Percentiles rank a stretch among this genome's conserved stretches.
Evolutionary conservation across 1,284 basidiomycete species (phyloP).

Genomic region (Ceratobasidium sp.): DNA sequence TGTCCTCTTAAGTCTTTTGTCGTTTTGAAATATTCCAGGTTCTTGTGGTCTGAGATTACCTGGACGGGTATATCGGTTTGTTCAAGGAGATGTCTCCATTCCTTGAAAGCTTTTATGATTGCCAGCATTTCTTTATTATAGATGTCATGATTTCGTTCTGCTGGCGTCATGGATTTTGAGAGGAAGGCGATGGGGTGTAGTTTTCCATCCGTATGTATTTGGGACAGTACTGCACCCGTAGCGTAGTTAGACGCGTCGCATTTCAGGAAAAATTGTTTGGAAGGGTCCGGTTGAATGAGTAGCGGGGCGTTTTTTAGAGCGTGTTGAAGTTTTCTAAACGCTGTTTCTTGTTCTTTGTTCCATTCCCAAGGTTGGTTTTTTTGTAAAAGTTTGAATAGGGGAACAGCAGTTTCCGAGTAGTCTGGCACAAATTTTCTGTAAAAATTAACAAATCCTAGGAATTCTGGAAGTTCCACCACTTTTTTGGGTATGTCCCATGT

Average conservation of each 20-base stretch:
- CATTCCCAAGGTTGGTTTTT: conserved; percentile 46
- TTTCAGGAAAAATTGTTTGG: conserved; percentile 32
- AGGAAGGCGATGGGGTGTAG: too few relatives aligned
- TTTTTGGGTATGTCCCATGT: conserved; percentile 56
- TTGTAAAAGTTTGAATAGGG: conserved; percentile 48
- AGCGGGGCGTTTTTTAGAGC: conserved; percentile 25
- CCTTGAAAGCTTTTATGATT: conserved; percentile 21
- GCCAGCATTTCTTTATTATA: conserved; percentile 39
- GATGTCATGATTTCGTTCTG: conserved; percentile 24
- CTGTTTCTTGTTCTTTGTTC: conserved; percentile 38
- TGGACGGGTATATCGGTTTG: background rate
- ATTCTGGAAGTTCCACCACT: conserved; percentile 52
- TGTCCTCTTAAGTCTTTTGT: background rate
- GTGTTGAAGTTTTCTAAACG: conserved; percentile 50
- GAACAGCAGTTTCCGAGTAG: conserved; percentile 49
- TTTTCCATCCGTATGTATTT: background rate
- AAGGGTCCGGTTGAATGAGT: conserved; percentile 21
- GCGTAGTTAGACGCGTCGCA: conserved; percentile 31
- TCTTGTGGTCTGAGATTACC: background rate
- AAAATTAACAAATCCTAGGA: conserved; percentile 54
- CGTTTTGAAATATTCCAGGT: conserved; percentile 4
- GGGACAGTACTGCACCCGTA: conserved; percentile 44
- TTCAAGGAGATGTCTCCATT: conserved; percentile 37
- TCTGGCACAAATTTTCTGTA: conserved; percentile 52
- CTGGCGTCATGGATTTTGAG: too few relatives aligned